Conservation (phyloP, 1,139 yeast genomes). For the Blastobotrys raffinosifermentans region DNA sequence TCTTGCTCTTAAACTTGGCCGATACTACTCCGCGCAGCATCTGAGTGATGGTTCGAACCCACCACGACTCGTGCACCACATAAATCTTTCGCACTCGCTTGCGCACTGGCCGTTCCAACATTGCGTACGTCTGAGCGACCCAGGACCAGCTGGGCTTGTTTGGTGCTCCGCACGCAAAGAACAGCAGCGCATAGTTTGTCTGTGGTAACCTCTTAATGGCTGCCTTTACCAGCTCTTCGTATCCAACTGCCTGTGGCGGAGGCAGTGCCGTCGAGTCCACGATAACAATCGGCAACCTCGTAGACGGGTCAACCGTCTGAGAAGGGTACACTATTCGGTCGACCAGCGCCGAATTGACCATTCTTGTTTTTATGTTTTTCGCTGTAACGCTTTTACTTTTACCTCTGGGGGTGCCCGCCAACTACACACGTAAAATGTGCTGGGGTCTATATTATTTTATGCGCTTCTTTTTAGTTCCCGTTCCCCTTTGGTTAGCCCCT, state of each 20-base stretch:
- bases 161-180: constrained; percentile 73
- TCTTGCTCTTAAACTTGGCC: constrained; percentile 38
- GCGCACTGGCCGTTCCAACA: constrained; percentile 54
- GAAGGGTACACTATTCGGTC: constrained; percentile 54
- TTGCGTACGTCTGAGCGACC: constrained; percentile 68
- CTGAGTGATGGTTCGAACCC: constrained; percentile 74
- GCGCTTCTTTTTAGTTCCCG: no score
- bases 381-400: no score
- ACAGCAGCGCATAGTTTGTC: constrained; percentile 55
- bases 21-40: constrained; percentile 58
- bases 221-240: constrained; percentile 22
- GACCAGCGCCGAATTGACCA: constrained; percentile 9
- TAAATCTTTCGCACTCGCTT: constrained; percentile 57
- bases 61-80: constrained; percentile 90
- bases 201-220: constrained; percentile 42
- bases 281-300: constrained; percentile 60
- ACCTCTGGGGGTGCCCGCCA: no score
- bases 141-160: constrained; percentile 58
- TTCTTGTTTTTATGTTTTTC: background rate
- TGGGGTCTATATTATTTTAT: no score
- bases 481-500: no score
- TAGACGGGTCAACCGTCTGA: constrained; percentile 52
- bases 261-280: constrained; percentile 76
- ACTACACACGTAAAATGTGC: no score
- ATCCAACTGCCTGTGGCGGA: constrained; percentile 35